Percentiles rank a stretch among this genome's conserved stretches.
Evolutionary conservation across 352 stramenopile species (phyloP).

Genomic region (Globisporangium okanoganense): DNA sequence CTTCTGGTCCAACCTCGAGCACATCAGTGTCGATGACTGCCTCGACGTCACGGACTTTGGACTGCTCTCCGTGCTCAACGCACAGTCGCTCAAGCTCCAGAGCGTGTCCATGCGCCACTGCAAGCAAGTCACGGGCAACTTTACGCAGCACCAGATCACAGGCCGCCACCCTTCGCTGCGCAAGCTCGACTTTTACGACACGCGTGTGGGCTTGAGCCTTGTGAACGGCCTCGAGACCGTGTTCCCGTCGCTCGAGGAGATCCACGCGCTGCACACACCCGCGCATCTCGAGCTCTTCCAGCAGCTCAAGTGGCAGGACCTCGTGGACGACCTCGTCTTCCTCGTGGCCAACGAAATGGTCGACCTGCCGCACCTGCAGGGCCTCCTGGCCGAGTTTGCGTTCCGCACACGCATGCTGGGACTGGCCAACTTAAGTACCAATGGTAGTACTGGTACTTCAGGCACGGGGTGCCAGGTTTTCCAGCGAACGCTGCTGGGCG

Average conservation of each 20-base stretch:
- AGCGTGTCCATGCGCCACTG: constrained; percentile 72
- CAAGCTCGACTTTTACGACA: constrained; percentile 65
- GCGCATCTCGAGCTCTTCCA: constrained; percentile 64
- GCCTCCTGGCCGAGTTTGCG: constrained; percentile 51
- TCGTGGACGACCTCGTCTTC: constrained; percentile 49
- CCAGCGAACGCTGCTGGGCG: constrained; percentile 38
- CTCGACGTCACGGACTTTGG: constrained; percentile 78
- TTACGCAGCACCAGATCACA: constrained; percentile 35
- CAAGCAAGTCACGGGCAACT: constrained; percentile 63
- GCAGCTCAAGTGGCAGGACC: constrained; percentile 31
- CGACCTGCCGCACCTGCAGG: constrained; percentile 50
- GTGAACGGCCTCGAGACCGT: constrained; percentile 41
- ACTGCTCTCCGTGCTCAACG: constrained; percentile 76
- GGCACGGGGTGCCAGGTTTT: constrained; percentile 26
- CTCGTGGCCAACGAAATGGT: constrained; percentile 57
- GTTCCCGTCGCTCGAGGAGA: constrained; percentile 58
- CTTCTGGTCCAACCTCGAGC: constrained; percentile 75
- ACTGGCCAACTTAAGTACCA: not conserved
- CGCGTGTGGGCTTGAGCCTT: constrained; percentile 40
- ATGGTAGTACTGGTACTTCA: not conserved
- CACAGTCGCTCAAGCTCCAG: constrained; percentile 62
- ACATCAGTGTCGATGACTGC: constrained; percentile 66
- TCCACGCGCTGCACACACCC: constrained; percentile 68
- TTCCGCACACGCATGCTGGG: constrained; percentile 17
- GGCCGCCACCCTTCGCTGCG: constrained; percentile 61